Evolutionary conservation across 176 grass and related monocot genomes (phyloP).

Genomic region (Alopecurus myosuroides): DNA sequence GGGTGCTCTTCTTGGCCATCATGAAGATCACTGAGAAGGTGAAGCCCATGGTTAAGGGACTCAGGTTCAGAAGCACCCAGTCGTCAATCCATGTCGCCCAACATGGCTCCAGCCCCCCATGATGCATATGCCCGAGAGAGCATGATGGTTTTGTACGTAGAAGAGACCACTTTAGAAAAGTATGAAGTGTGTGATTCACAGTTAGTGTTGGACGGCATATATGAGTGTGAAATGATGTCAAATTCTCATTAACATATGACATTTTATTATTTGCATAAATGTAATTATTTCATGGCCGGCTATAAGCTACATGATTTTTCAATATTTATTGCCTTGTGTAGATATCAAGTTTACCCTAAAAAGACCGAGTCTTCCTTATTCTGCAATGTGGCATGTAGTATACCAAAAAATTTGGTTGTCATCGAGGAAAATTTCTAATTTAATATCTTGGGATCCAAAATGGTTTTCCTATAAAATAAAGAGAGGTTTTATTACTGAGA

Average conservation of each 20-base stretch:
- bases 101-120: not conserved
- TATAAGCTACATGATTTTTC: not conserved
- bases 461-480: too few species aligned
- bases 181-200: not conserved
- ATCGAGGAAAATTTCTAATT: too few species aligned
- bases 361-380: too few species aligned
- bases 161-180: not conserved
- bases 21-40: conserved; percentile 67
- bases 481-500: too few species aligned
- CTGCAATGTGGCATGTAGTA: too few species aligned
- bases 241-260: not conserved
- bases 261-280: not conserved
- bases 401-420: too few species aligned
- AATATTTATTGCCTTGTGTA: too few species aligned
- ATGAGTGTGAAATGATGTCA: not conserved
- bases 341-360: too few species aligned
- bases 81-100: conserved; percentile 13
- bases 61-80: conserved; percentile 29
- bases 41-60: conserved; percentile 57
- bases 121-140: not conserved
- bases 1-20: conserved; percentile 57
- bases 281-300: not conserved
- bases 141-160: not conserved
- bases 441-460: too few species aligned
- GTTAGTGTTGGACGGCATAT: not conserved